phyloP scores from a whole-genome alignment of 2,329 filamentous ascomycete genomes.

The Curvularia verruculosa region DNA sequence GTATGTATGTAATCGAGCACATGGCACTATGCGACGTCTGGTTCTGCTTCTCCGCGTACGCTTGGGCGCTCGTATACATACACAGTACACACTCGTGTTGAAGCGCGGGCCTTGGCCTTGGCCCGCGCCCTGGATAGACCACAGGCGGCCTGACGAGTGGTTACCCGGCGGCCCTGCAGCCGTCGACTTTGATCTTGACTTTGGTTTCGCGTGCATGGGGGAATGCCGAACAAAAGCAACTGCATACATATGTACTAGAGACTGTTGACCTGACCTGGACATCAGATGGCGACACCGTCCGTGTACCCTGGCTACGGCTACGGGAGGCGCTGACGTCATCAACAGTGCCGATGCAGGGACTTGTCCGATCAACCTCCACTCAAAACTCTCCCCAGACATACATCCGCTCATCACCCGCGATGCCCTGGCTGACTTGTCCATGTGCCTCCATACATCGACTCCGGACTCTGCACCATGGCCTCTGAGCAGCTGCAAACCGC shows the following conservation, averaged over 20 bases:
- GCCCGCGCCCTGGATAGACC: neutral
- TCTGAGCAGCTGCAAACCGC: neutral
- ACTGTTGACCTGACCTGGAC: constrained; percentile 9
- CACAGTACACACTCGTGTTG: too few species aligned
- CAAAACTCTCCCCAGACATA: neutral
- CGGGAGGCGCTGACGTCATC: constrained; percentile 25
- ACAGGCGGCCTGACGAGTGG: neutral
- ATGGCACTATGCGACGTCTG: neutral
- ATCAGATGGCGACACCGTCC: neutral
- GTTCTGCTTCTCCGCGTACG: neutral
- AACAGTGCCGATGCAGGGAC: constrained; percentile 22
- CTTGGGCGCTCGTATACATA: too few species aligned
- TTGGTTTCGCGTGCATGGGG: constrained; percentile 3
- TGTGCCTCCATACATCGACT: neutral
- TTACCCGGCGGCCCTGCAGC: constrained; percentile 12
- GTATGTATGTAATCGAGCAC: too few species aligned
- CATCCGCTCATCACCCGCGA: neutral
- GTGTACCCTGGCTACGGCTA: neutral
- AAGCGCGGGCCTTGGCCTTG: neutral
- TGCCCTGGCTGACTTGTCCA: neutral
- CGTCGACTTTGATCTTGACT: neutral
- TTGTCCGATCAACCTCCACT: constrained; percentile 6
- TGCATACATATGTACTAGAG: too few species aligned
- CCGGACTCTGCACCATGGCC: neutral
- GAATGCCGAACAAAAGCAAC: constrained; percentile 2